Conservation (phyloP, 805 yeast species). For the Torulaspora maleeae region DNA sequence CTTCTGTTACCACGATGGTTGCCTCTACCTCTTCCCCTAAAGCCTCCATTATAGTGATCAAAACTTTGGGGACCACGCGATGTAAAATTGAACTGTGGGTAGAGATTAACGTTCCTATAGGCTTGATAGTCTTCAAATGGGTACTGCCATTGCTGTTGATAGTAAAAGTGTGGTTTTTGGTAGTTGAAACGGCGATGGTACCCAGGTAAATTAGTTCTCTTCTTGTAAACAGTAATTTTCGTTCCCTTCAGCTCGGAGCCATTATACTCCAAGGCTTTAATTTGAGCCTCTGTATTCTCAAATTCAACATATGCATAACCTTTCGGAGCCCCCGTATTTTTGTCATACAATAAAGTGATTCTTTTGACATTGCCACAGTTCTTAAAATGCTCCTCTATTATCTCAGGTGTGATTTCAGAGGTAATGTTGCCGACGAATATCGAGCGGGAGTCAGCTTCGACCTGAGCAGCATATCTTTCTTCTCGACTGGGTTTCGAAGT, state of each 20-base stretch:
- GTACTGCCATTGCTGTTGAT: conserved; percentile 10
- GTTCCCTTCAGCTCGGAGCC: conserved; percentile 45
- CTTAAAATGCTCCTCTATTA: conserved; percentile 45
- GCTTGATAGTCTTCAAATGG: conserved; percentile 3
- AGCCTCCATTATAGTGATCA: conserved; percentile 4
- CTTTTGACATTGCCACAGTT: conserved; percentile 45
- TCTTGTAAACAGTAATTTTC: conserved; percentile 43
- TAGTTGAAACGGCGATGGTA: conserved; percentile 21
- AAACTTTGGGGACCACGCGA: conserved; percentile 2
- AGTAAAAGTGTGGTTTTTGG: conserved; percentile 8
- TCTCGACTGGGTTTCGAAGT: conserved; percentile 15
- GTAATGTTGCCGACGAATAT: conserved; percentile 52
- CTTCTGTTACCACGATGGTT: neutral
- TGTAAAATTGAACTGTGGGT: conserved; percentile 5
- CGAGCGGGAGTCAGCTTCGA: conserved; percentile 49
- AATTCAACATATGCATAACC: conserved; percentile 67
- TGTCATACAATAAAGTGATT: conserved; percentile 45
- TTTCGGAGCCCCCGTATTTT: conserved; percentile 43
- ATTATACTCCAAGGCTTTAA: conserved; percentile 44
- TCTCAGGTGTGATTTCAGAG: conserved; percentile 46
- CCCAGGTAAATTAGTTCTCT: conserved; percentile 54
- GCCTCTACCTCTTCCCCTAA: conserved; percentile 21
- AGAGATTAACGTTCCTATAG: conserved; percentile 6
- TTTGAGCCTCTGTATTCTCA: conserved; percentile 40
- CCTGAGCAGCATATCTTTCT: conserved; percentile 30